A percentile compares a stretch with the other conserved stretches of the same genome.
Evolutionary conservation across 2,329 filamentous ascomycete genomes (phyloP).

Genomic region (Fusarium citri): DNA sequence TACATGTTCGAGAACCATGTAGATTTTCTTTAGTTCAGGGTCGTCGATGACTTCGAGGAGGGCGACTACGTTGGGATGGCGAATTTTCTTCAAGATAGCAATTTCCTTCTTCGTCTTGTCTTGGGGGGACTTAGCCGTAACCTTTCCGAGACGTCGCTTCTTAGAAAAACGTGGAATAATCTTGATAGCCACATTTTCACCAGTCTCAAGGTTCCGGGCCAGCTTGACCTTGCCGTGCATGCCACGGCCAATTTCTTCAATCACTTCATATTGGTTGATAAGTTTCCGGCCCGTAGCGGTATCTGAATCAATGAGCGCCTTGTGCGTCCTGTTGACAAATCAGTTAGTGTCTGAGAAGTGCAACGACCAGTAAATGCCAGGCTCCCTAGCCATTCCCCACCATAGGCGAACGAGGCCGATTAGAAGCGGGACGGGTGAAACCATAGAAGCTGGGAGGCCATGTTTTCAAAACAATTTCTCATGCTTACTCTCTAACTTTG

Average conservation of each 20-base stretch:
- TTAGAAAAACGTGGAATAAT: conserved; percentile 97
- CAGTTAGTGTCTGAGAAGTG: conserved; percentile 32
- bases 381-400: conserved; percentile 19
- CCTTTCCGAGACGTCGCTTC: conserved; percentile 88
- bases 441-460: conserved; percentile 1
- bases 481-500: conserved; percentile 79
- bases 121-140: conserved; percentile 72
- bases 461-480: conserved; percentile 6
- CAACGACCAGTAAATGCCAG: conserved; percentile 17
- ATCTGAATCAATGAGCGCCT: conserved; percentile 91
- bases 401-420: conserved; percentile 12
- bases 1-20: conserved; percentile 96
- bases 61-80: conserved; percentile 96
- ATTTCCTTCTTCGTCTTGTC: conserved; percentile 96
- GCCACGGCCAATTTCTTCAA: conserved; percentile 94
- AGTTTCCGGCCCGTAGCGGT: conserved; percentile 90
- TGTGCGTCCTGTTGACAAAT: conserved; percentile 74
- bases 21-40: conserved; percentile 95
- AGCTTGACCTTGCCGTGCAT: conserved; percentile 98
- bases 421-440: conserved; percentile 7
- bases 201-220: conserved; percentile 80
- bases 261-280: conserved; percentile 97
- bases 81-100: conserved; percentile 97
- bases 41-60: conserved; percentile 98
- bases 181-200: conserved; percentile 92